phyloP scores from a whole-genome alignment of 768 basidiomycete species.

The Lactifluus pinguis region DNA sequence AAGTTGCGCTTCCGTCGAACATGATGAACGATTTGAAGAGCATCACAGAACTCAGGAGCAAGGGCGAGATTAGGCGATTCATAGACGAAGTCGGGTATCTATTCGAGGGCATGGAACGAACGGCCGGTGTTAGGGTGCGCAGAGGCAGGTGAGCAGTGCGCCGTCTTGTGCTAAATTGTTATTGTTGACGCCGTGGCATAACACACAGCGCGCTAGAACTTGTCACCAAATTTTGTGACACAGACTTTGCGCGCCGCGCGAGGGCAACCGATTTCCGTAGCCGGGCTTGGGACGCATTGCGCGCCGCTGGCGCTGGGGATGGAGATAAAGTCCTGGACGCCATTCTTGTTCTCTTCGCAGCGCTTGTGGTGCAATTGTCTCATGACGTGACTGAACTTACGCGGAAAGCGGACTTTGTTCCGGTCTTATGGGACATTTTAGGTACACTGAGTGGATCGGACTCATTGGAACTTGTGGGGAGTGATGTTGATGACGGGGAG shows the following conservation, averaged over 20 bases:
- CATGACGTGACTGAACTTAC: slow-evolving; percentile 48
- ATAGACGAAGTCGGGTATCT: slow-evolving; percentile 80
- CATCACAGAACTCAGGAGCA: slow-evolving; percentile 70
- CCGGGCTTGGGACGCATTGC: slow-evolving; percentile 60
- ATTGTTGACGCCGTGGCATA: not conserved
- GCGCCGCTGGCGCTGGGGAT: slow-evolving; percentile 47
- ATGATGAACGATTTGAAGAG: slow-evolving; percentile 72
- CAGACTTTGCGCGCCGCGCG: slow-evolving; percentile 70
- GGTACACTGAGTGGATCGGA: slow-evolving; percentile 31
- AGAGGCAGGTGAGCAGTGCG: slow-evolving; percentile 49
- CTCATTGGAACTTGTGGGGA: slow-evolving; percentile 38
- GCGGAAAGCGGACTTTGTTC: slow-evolving; percentile 25
- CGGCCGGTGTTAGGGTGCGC: slow-evolving; percentile 44
- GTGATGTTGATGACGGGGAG: slow-evolving; percentile 30
- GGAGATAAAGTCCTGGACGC: slow-evolving; percentile 64
- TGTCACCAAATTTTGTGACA: slow-evolving; percentile 60
- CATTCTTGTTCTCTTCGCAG: slow-evolving; percentile 50
- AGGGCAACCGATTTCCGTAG: slow-evolving; percentile 66
- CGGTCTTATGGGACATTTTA: slow-evolving; percentile 24
- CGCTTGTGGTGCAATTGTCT: slow-evolving; percentile 53
- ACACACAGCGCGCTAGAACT: slow-evolving; percentile 64
- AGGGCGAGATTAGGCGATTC: slow-evolving; percentile 73
- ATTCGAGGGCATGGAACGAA: slow-evolving; percentile 64
- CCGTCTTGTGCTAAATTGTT: not conserved
- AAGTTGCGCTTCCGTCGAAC: slow-evolving; percentile 35